Evolutionary conservation across 371 early-diverging fungal genomes (phyloP).

Genomic region (Mucor circinelloides): DNA sequence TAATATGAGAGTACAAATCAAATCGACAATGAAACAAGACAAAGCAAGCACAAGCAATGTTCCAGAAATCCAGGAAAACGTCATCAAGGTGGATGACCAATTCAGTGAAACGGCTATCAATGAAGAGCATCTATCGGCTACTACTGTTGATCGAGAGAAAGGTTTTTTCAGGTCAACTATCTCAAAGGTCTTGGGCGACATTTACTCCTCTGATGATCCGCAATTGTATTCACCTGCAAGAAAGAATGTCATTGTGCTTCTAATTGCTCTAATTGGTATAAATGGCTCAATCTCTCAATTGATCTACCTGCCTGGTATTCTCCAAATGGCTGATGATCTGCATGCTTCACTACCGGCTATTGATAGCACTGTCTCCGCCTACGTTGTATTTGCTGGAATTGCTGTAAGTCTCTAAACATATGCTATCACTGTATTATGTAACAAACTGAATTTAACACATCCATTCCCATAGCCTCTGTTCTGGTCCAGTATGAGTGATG

Average conservation of each 20-base stretch:
- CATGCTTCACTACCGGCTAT: constrained; percentile 25
- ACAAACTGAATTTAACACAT: too few relatives aligned
- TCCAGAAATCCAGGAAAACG: neutral
- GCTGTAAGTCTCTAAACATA: constrained; percentile 10
- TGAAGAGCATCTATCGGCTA: neutral
- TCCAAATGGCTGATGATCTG: constrained; percentile 31
- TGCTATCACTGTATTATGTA: neutral
- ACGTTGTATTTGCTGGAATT: constrained; percentile 33
- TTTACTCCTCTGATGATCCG: constrained; percentile 29
- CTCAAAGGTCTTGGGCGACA: constrained; percentile 6
- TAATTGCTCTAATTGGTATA: constrained; percentile 21
- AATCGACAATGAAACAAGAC: neutral
- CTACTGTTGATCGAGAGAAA: neutral
- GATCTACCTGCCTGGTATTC: constrained; percentile 45
- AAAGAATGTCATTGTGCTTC: constrained; percentile 35
- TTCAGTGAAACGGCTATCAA: neutral
- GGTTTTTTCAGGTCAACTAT: neutral
- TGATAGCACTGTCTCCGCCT: constrained; percentile 39
- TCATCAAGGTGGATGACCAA: too few relatives aligned
- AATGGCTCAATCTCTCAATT: constrained; percentile 34
- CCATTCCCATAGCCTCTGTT: constrained; percentile 61
- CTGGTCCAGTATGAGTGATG: constrained; percentile 67
- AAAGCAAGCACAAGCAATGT: too few relatives aligned
- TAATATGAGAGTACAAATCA: neutral
- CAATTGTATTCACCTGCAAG: constrained; percentile 22